Evolutionary conservation across 2,329 filamentous ascomycete genomes (phyloP), one percentile per base, ranked within the genome.

Genomic region (Albifimbria verrucaria): DNA sequence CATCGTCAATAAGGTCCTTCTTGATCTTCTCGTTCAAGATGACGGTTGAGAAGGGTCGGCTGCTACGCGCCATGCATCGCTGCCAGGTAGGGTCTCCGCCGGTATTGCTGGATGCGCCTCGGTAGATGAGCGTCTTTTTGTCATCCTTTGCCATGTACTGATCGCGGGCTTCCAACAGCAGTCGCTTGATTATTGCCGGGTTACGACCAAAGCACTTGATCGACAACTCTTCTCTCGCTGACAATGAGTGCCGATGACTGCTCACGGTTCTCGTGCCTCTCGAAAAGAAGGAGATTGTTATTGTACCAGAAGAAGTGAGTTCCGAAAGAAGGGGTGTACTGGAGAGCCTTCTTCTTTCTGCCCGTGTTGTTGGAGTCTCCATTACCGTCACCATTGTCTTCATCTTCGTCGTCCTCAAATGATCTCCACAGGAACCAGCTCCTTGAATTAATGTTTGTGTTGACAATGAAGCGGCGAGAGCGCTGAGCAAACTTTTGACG

Each of bases 271-370:
- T 78, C 71, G 10, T 68, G 68, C 11, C 85, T 78, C 48, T 77
- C 74, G 61, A 88, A 86, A 42, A 82, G 70, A 25, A 90, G 72
- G 1, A 84, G 68, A 6, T 75, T 75, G 7, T 79, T 75, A 46
- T 77, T 78, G 67, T 85, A 90, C 79, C 82, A 86, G 68, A 91
- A 90, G 62, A 80, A 83, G 65, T 90, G 85, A 3, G 72, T 80
- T 7, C 87, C 88, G 52, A 85, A 82, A 0, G 82, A 81, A 0
- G 88, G 88, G 0, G 86, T 90, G 68, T 87, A 90, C 17, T 77
- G 72, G 2, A 85, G 71, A 2, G 72, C 57, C 65, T 80, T 82
- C 62, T 77, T 79, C 59, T 72, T 54, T 4, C 55, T 55, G 6
- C 50, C 71, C 41, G 56, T 55, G n/a, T 56, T 57, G 39, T 53